These are phyloP conservation scores for Fennellomyces sp. DNA, from an alignment of 371 early-diverging fungal genomes.

Conservation along the genomic window DNA sequence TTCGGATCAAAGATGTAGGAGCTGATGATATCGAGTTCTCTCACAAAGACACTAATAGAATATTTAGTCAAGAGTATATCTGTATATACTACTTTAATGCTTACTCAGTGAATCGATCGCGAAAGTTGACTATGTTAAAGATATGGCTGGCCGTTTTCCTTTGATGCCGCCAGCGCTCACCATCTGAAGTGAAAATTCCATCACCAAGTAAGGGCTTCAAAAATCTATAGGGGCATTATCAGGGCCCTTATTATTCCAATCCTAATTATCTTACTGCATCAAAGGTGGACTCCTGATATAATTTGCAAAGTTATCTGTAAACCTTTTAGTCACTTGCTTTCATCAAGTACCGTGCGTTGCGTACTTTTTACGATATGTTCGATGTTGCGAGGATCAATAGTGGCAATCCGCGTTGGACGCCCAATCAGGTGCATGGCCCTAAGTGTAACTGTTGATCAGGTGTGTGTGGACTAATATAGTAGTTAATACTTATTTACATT, in stretches of 20 bases:
- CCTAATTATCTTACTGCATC: neutral
- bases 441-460: neutral
- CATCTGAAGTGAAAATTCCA: slow-evolving; percentile 70
- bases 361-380: slow-evolving; percentile 27
- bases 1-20: slow-evolving; percentile 34
- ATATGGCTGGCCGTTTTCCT: slow-evolving; percentile 63
- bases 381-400: slow-evolving; percentile 24
- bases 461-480: no score
- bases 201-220: slow-evolving; percentile 45
- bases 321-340: no score
- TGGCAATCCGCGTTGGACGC: slow-evolving; percentile 20
- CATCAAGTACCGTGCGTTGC: no score
- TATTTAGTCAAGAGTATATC: neutral
- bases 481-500: no score
- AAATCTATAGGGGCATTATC: no score
- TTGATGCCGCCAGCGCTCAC: slow-evolving; percentile 62
- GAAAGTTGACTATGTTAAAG: slow-evolving; percentile 66
- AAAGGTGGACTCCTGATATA: slow-evolving; percentile 46
- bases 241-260: slow-evolving; percentile 29
- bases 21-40: slow-evolving; percentile 29
- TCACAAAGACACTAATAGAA: slow-evolving; percentile 32
- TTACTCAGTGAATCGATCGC: slow-evolving; percentile 50
- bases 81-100: neutral
- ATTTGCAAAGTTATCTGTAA: slow-evolving; percentile 43
- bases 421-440: slow-evolving; percentile 30